Percentiles rank a stretch among this genome's conserved stretches.
Conservation (phyloP, 1,139 yeast genomes). For the Hemisphaericaspora subhashii region DNA sequence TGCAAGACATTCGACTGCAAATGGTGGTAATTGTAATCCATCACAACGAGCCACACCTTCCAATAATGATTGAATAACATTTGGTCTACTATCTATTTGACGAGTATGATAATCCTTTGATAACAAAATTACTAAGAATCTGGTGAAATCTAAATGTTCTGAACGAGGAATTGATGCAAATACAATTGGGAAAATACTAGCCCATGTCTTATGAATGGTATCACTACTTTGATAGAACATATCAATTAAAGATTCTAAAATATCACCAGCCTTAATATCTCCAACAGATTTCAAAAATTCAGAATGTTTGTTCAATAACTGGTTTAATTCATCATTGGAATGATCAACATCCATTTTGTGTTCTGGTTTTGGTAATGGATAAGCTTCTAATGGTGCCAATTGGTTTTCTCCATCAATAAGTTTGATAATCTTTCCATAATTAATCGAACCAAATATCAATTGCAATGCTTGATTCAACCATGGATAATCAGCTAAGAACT, state of each 20-base stretch:
- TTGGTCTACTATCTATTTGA: conserved; percentile 84
- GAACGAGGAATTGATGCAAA: conserved; percentile 72
- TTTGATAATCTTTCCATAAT: conserved; percentile 45
- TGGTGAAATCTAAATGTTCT: conserved; percentile 80
- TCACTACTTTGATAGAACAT: conserved; percentile 81
- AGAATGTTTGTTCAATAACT: conserved; percentile 51
- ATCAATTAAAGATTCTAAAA: conserved; percentile 73
- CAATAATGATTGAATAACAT: conserved; percentile 79
- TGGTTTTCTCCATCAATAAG: conserved; percentile 51
- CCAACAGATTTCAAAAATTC: conserved; percentile 49
- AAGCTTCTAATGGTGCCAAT: conserved; percentile 54
- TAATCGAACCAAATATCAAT: conserved; percentile 76
- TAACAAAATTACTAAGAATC: conserved; percentile 72
- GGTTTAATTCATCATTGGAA: conserved; percentile 20
- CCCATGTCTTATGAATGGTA: conserved; percentile 84
- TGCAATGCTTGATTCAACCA: conserved; percentile 96
- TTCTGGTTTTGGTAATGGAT: conserved; percentile 31
- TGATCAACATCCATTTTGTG: conserved; percentile 31
- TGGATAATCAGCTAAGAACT: conserved; percentile 84
- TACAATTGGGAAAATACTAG: conserved; percentile 77
- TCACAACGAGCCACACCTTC: conserved; percentile 79
- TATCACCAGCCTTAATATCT: conserved; percentile 53
- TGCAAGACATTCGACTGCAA: conserved; percentile 85
- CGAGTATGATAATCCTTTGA: conserved; percentile 91
- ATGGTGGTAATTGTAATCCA: conserved; percentile 87